These are phyloP conservation scores for Xylaria nigripes DNA, from an alignment of 495 filamentous ascomycete genomes.

Conservation along the genomic window DNA sequence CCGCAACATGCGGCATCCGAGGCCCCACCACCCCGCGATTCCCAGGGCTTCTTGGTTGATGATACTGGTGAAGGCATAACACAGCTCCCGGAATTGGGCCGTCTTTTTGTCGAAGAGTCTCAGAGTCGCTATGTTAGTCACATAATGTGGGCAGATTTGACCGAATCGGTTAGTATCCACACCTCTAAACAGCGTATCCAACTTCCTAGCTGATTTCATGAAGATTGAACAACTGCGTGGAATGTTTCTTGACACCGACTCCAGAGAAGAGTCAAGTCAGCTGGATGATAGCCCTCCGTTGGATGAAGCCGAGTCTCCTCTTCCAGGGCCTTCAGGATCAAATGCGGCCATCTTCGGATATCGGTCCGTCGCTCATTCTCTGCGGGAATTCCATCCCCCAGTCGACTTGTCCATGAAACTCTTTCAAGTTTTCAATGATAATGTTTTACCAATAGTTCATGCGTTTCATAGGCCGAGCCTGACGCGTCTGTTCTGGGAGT, in stretches of 20 bases:
- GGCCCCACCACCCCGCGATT: not conserved
- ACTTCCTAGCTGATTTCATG: not conserved
- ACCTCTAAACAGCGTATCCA: not conserved
- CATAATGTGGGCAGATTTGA: conserved; percentile 9
- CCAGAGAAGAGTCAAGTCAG: not conserved
- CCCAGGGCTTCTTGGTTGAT: not conserved
- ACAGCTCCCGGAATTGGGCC: conserved; percentile 2
- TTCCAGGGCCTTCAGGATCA: not conserved
- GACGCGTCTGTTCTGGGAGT: conserved; percentile 38
- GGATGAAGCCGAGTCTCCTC: conserved; percentile 1
- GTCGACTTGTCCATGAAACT: conserved; percentile 33
- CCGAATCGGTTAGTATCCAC: conserved; percentile 7
- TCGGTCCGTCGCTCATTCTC: conserved; percentile 8
- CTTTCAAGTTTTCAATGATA: conserved; percentile 47
- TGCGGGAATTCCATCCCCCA: conserved; percentile 40
- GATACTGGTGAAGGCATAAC: not conserved
- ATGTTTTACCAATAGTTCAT: conserved; percentile 43
- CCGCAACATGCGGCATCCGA: not conserved
- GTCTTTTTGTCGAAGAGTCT: conserved; percentile 10
- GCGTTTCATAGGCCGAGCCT: conserved; percentile 42
- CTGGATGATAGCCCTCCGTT: conserved; percentile 3
- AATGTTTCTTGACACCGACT: conserved; percentile 3
- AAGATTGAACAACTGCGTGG: conserved; percentile 10
- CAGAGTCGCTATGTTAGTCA: conserved; percentile 11
- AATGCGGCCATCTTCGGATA: conserved; percentile 12